phyloP scores from a whole-genome alignment of 2,329 filamentous ascomycete species.

The Piedraia hortae region DNA sequence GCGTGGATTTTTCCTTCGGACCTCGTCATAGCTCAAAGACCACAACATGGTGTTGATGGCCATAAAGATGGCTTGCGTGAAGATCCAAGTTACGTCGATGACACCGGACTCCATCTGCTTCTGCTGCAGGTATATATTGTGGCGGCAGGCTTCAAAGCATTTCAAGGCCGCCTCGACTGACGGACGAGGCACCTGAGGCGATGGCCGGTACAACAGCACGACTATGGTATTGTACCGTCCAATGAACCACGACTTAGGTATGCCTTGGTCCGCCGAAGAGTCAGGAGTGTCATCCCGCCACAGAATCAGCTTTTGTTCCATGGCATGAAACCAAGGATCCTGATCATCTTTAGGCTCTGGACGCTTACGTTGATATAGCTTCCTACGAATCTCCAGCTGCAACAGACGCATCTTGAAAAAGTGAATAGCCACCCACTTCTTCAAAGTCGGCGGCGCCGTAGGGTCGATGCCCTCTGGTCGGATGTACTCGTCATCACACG shows the following conservation, averaged over 20 bases:
- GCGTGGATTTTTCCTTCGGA: constrained; percentile 42
- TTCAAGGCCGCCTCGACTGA: constrained; percentile 48
- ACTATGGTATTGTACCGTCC: constrained; percentile 65
- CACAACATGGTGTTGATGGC: constrained; percentile 76
- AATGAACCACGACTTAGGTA: constrained; percentile 40
- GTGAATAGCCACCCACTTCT: constrained; percentile 74
- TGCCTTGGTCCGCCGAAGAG: constrained; percentile 35
- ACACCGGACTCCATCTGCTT: constrained; percentile 50
- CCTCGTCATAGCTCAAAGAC: constrained; percentile 65
- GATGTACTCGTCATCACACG: constrained; percentile 61
- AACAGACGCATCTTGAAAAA: constrained; percentile 76
- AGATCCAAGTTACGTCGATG: constrained; percentile 82
- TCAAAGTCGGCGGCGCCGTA: constrained; percentile 41
- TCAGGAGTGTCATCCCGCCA: constrained; percentile 59
- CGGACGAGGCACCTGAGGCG: constrained; percentile 70
- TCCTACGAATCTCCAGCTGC: constrained; percentile 66
- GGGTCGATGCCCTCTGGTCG: constrained; percentile 45
- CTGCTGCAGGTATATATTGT: constrained; percentile 55
- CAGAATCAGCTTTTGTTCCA: constrained; percentile 48
- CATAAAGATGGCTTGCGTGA: constrained; percentile 72
- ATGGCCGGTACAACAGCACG: constrained; percentile 67
- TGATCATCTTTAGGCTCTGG: constrained; percentile 48
- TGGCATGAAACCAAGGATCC: constrained; percentile 65
- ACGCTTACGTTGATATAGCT: constrained; percentile 62
- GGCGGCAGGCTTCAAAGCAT: constrained; percentile 60